Conservation (phyloP, 495 filamentous ascomycete genomes). For the Cercophora samala region DNA sequence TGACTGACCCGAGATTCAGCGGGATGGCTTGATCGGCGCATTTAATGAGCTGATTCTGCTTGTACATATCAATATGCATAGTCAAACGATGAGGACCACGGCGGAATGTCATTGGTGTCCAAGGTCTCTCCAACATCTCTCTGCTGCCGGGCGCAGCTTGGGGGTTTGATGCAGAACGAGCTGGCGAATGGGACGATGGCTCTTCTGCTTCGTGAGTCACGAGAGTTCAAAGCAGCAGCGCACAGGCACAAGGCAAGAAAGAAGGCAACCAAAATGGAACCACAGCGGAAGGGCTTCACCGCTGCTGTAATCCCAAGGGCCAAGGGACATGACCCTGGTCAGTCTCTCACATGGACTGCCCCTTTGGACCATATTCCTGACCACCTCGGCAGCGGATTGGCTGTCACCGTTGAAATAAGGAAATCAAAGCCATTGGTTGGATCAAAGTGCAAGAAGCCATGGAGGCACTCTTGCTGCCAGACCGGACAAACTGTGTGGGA, state of each 20-base stretch:
- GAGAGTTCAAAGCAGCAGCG: conserved; percentile 9
- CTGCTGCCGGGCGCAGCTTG: neutral
- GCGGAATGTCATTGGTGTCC: neutral
- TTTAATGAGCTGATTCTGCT: neutral
- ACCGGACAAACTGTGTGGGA: neutral
- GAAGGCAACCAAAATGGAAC: conserved; percentile 12
- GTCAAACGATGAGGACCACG: too few species aligned
- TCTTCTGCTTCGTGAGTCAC: conserved; percentile 16
- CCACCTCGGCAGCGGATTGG: neutral
- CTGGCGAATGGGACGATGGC: neutral
- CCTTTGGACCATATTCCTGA: neutral
- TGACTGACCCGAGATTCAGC: neutral
- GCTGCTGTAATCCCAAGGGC: conserved; percentile 4
- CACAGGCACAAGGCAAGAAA: conserved; percentile 5
- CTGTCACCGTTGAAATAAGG: neutral
- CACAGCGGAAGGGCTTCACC: conserved; percentile 7
- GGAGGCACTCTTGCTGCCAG: neutral
- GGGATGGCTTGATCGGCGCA: neutral
- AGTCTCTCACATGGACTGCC: neutral
- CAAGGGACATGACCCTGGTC: neutral
- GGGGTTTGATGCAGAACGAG: neutral
- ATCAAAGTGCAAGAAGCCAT: neutral
- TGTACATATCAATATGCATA: neutral
- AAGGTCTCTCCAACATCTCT: neutral
- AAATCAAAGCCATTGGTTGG: neutral